These are phyloP conservation scores for Aspergillus ibericus DNA, from an alignment of 2,329 filamentous ascomycete species.

Conservation along the genomic window DNA sequence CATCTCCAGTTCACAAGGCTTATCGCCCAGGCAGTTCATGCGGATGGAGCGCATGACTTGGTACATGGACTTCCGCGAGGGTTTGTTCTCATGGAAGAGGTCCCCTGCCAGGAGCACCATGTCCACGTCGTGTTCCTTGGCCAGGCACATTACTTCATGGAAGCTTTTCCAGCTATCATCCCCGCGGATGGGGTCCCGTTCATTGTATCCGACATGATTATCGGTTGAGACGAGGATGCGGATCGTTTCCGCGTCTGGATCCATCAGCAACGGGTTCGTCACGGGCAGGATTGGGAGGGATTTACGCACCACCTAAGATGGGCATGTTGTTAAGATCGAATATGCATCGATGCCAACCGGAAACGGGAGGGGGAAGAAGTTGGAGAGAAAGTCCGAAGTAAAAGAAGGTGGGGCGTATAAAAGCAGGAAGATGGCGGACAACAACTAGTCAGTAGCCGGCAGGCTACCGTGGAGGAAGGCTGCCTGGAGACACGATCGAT, in stretches of 20 bases:
- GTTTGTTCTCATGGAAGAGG: conserved; percentile 97
- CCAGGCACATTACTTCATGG: conserved; percentile 89
- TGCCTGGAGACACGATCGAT: conserved; percentile 3
- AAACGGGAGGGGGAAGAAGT: background rate
- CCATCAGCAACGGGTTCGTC: background rate
- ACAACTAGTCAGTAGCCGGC: background rate
- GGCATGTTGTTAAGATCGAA: conserved; percentile 22
- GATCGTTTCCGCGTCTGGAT: conserved; percentile 73
- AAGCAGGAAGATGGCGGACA: background rate
- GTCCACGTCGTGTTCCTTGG: conserved; percentile 85
- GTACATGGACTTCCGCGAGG: conserved; percentile 91
- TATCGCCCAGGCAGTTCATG: conserved; percentile 91
- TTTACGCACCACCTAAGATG: conserved; percentile 28
- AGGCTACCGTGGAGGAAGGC: background rate
- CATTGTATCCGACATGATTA: conserved; percentile 96
- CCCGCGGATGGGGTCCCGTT: conserved; percentile 89
- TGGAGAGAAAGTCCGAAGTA: background rate
- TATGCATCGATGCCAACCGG: background rate
- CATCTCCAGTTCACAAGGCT: conserved; percentile 92
- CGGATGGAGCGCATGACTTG: conserved; percentile 94
- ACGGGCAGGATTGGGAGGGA: background rate
- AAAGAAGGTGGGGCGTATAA: background rate
- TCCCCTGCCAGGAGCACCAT: conserved; percentile 96
- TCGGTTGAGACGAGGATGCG: conserved; percentile 92
- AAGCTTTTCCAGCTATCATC: conserved; percentile 97